Evolutionary conservation across 2,329 filamentous ascomycete genomes (phyloP).

Genomic region (Amesomyces nigricolor): DNA sequence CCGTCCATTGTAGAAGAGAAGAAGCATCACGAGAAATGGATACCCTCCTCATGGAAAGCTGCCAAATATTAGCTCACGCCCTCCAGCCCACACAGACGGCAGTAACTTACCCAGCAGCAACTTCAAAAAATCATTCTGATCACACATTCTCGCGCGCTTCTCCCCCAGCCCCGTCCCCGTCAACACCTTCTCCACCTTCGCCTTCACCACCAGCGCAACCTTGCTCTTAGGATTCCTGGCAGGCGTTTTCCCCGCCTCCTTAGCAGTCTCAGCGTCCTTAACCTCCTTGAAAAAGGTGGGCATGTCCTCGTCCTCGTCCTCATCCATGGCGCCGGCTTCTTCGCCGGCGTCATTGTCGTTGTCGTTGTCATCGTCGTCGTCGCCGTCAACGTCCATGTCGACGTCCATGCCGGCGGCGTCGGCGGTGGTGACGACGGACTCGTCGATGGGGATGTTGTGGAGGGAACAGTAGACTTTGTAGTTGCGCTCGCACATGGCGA

Average conservation of each 20-base stretch:
- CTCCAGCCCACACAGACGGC: not conserved
- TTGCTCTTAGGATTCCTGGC: constrained; percentile 71
- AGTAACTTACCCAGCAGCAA: constrained; percentile 39
- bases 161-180: constrained; percentile 76
- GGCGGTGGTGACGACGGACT: constrained; percentile 44
- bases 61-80: not conserved
- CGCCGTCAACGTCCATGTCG: constrained; percentile 38
- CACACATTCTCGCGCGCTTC: constrained; percentile 76
- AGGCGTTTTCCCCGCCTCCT: constrained; percentile 51
- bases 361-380: constrained; percentile 30
- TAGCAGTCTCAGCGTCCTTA: constrained; percentile 34
- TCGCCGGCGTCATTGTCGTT: constrained; percentile 40
- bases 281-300: constrained; percentile 77
- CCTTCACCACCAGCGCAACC: constrained; percentile 72
- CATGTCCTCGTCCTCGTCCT: constrained; percentile 60
- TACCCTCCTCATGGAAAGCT: constrained; percentile 79
- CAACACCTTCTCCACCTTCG: constrained; percentile 81
- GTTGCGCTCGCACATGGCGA: constrained; percentile 78
- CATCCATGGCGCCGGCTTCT: constrained; percentile 45
- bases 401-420: constrained; percentile 26
- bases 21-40: constrained; percentile 71
- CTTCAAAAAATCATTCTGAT: constrained; percentile 87
- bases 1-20: not conserved
- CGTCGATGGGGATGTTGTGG: constrained; percentile 73
- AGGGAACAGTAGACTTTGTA: constrained; percentile 87